phyloP scores from a whole-genome alignment of 768 basidiomycete genomes.

The Leccinum arenicola region DNA sequence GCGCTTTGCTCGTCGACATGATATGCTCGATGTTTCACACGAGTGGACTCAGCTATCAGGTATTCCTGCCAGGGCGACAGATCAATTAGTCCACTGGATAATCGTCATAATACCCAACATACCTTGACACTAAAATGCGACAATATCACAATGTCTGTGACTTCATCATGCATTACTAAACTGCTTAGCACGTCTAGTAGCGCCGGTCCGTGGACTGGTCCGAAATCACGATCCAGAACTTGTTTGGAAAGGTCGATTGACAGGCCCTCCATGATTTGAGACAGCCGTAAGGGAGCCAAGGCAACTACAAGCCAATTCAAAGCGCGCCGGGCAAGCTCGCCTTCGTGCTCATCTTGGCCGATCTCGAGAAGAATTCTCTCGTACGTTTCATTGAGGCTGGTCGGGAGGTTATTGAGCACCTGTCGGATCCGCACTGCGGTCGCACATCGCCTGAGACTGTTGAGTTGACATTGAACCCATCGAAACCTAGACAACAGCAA shows the following conservation, averaged over 20 bases:
- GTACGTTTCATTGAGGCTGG: slow-evolving; percentile 8
- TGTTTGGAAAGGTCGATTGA: neutral
- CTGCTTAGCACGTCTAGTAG: neutral
- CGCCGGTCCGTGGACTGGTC: neutral
- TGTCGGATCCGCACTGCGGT: neutral
- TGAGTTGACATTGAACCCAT: slow-evolving; percentile 17
- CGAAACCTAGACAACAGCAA: slow-evolving; percentile 8
- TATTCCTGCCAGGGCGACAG: neutral
- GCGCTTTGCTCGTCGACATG: neutral
- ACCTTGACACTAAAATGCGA: neutral
- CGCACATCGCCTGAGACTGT: neutral
- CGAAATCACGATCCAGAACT: neutral
- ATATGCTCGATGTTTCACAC: neutral
- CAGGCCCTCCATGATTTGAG: slow-evolving; percentile 8
- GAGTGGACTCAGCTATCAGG: neutral
- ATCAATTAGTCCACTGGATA: neutral
- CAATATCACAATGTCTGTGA: neutral
- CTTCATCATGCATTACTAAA: neutral
- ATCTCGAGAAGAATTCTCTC: slow-evolving; percentile 1
- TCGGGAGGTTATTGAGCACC: slow-evolving; percentile 4
- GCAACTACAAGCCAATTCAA: slow-evolving; percentile 15
- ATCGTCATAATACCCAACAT: no score
- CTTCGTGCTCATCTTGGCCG: neutral
- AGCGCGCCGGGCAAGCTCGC: neutral
- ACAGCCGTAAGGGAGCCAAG: slow-evolving; percentile 3